Conservation (phyloP, 345 rosid genomes). For the Moricandia moricandioides region DNA sequence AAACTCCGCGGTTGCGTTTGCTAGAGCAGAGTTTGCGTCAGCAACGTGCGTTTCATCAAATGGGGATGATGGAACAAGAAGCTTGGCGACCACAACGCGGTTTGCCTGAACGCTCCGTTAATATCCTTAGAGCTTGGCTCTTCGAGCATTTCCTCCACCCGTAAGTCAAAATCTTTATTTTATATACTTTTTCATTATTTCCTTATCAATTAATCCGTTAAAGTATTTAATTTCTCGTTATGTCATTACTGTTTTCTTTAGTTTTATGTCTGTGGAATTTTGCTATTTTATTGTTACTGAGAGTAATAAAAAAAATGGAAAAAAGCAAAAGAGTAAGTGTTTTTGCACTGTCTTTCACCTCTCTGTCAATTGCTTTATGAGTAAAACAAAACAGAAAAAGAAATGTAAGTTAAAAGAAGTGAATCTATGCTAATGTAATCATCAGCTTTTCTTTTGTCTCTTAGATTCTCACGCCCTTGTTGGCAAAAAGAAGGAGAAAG, state of each 20-base stretch:
- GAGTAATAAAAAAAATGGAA: conserved; percentile 52
- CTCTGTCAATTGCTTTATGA: conserved; percentile 29
- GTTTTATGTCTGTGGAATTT: conserved; percentile 25
- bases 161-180: conserved; percentile 49
- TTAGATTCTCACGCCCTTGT: conserved; percentile 84
- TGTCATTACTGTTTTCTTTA: not conserved
- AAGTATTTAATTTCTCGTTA: conserved; percentile 3
- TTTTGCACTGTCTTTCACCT: conserved; percentile 28
- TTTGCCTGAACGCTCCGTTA: conserved; percentile 92
- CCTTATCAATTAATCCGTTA: not conserved
- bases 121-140: conserved; percentile 93
- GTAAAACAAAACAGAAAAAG: conserved; percentile 19
- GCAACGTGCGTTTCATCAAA: conserved; percentile 85
- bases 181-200: not conserved
- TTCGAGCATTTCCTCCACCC: conserved; percentile 98
- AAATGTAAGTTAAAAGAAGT: conserved; percentile 2
- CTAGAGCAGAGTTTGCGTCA: conserved; percentile 89
- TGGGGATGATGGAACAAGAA: conserved; percentile 98
- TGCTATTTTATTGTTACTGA: conserved; percentile 31
- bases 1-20: conserved; percentile 79
- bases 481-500: conserved; percentile 38
- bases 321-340: conserved; percentile 34
- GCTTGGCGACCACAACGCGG: conserved; percentile 98
- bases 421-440: conserved; percentile 28
- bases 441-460: conserved; percentile 41